These are phyloP conservation scores for Tolypocladium album DNA, from an alignment of 2,329 filamentous ascomycete species.

Conservation along the genomic window DNA sequence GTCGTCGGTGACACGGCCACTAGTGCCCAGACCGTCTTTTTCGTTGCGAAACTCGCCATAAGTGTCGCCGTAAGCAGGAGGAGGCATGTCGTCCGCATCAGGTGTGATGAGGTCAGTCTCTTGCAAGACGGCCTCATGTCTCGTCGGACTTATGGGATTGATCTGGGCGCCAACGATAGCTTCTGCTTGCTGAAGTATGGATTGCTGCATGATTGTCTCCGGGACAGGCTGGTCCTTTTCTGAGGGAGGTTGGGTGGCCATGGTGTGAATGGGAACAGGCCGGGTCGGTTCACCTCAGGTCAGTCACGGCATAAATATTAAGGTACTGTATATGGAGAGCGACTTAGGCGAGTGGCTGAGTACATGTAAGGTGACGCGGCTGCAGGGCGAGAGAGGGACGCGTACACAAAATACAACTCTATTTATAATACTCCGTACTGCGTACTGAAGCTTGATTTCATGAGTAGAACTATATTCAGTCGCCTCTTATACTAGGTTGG, in stretches of 20 bases:
- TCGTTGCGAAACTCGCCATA: neutral
- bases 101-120: neutral
- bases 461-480: no score
- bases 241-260: neutral
- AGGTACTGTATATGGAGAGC: neutral
- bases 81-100: neutral
- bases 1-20: neutral
- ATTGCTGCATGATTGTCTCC: neutral
- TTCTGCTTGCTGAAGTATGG: neutral
- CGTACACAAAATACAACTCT: no score
- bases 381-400: neutral
- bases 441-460: no score
- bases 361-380: neutral
- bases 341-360: neutral
- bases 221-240: neutral
- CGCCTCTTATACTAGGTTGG: no score
- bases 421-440: no score
- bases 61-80: neutral
- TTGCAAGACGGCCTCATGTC: neutral
- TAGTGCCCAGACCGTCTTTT: neutral
- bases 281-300: neutral
- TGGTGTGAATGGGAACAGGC: neutral
- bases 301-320: neutral
- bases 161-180: neutral
- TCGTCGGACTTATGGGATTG: neutral